Evolutionary conservation across 805 yeast genomes (phyloP).

Genomic region (Candida insectalens): DNA sequence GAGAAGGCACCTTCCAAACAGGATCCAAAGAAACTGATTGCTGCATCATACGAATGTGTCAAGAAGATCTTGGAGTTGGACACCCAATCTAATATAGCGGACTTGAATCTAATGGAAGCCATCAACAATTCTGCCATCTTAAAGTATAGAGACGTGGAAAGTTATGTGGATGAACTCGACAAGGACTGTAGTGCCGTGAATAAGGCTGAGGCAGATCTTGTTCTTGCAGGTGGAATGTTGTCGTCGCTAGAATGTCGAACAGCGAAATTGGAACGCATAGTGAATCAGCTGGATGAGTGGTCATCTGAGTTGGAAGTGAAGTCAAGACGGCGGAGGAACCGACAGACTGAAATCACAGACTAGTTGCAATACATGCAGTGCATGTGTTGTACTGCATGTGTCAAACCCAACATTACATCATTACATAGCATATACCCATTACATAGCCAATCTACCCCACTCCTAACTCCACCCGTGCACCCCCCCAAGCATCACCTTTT

Average conservation of each 20-base stretch:
- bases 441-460: no score
- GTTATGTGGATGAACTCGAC: constrained; percentile 21
- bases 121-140: constrained; percentile 50
- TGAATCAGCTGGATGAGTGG: constrained; percentile 54
- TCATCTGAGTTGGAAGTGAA: constrained; percentile 44
- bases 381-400: no score
- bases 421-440: no score
- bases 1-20: no score
- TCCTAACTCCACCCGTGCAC: no score
- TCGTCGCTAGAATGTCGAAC: constrained; percentile 26
- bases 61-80: constrained; percentile 25
- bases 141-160: constrained; percentile 38
- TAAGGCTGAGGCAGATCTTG: constrained; percentile 4
- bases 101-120: constrained; percentile 41
- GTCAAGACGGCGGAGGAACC: constrained; percentile 11
- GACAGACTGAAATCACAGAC: no score
- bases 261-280: constrained; percentile 33
- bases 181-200: constrained; percentile 5
- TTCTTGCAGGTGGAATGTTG: constrained; percentile 10
- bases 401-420: no score
- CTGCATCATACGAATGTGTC: constrained; percentile 22
- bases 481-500: no score
- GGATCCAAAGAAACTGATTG: constrained; percentile 17
- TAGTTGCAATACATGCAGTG: no score
- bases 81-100: constrained; percentile 25